These are phyloP conservation scores for Erythrobasidium yunnanense DNA, from an alignment of 768 basidiomycete genomes.

Conservation along the genomic window DNA sequence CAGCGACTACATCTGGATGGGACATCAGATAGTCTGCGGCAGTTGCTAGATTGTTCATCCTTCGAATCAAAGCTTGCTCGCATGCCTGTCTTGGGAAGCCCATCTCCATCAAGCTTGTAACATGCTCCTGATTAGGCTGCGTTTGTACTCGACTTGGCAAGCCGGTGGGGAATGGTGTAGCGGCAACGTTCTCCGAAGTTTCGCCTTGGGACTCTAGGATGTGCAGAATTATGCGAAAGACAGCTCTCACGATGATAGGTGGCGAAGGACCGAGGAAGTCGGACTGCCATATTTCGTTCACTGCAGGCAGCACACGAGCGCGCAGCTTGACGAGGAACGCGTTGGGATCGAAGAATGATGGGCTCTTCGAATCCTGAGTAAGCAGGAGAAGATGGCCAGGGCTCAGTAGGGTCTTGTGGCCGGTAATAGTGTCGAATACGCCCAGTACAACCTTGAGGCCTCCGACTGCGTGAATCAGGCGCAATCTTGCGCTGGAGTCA, in stretches of 20 bases:
- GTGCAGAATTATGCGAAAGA: conserved; percentile 67
- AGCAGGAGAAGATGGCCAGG: conserved; percentile 5
- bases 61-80: conserved; percentile 68
- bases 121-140: conserved; percentile 63
- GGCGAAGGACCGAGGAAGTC: conserved; percentile 67
- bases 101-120: conserved; percentile 85
- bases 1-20: conserved; percentile 60
- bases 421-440: conserved; percentile 17
- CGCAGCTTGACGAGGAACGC: conserved; percentile 78
- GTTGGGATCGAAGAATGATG: conserved; percentile 70
- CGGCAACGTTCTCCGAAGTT: conserved; percentile 37
- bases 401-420: conserved; percentile 3
- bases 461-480: conserved; percentile 61
- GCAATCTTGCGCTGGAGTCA: conserved; percentile 47
- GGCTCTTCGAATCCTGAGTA: conserved; percentile 27
- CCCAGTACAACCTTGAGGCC: conserved; percentile 55
- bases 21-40: conserved; percentile 78
- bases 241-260: conserved; percentile 59
- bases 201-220: conserved; percentile 73
- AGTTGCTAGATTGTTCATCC: conserved; percentile 74
- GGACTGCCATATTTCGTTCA: conserved; percentile 66
- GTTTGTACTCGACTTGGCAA: conserved; percentile 35
- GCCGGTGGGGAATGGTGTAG: conserved; percentile 34
- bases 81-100: conserved; percentile 85
- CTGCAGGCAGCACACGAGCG: conserved; percentile 55